phyloP scores from a whole-genome alignment of 1,284 basidiomycete genomes.

The Chiua sp. region DNA sequence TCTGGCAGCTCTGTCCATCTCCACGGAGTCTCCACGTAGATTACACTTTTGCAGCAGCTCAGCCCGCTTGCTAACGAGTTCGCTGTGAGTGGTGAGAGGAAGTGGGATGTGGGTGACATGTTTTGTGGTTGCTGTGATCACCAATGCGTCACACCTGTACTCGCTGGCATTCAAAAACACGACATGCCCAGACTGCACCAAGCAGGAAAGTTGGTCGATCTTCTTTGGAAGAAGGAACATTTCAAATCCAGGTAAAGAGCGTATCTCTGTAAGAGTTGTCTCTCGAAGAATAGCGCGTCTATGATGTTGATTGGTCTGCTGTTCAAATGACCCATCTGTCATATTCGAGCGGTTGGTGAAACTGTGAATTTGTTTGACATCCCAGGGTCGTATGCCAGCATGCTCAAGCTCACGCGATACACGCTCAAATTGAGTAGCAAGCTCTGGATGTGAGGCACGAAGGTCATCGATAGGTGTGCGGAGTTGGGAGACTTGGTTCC shows the following conservation, averaged over 20 bases:
- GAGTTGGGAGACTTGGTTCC: too few species aligned
- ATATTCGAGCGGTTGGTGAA: background rate
- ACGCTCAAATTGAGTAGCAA: too few species aligned
- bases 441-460: too few species aligned
- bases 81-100: background rate
- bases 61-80: background rate
- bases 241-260: slow-evolving; percentile 5
- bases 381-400: too few species aligned
- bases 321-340: background rate
- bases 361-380: too few species aligned
- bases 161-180: slow-evolving; percentile 13
- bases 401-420: too few species aligned
- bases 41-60: too few species aligned
- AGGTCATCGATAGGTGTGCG: too few species aligned
- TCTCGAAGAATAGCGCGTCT: too few species aligned
- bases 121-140: background rate
- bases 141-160: slow-evolving; percentile 7
- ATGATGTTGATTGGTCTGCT: too few species aligned
- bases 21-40: background rate
- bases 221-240: slow-evolving; percentile 12
- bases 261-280: background rate
- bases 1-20: background rate
- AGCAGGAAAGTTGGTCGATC: slow-evolving; percentile 3
- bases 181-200: background rate
- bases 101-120: background rate